Base-by-base conservation (phyloP, 768 basidiomycete species). In the Lactarius hengduanensis region DNA sequence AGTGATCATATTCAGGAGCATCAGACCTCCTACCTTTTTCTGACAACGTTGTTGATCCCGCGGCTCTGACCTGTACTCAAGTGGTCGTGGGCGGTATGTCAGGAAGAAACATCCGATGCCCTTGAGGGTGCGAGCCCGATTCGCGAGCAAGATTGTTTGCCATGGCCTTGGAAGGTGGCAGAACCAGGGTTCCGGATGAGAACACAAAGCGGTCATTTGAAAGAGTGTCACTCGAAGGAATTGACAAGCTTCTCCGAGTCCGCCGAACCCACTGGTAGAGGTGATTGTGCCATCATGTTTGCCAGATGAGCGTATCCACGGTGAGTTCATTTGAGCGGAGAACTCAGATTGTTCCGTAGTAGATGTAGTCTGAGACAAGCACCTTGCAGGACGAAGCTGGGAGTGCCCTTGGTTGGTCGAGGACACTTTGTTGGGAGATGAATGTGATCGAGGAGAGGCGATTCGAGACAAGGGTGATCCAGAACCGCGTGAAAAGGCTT, bases 21-120 rank as follows among this genome's bases (percentile, higher is more conserved):
- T 43, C 16, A n/a, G 53, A 60, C 30, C 26, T 30, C 57, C 43
- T 32, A 50, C 63, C 57, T 59, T 36, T 40, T 47, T 40, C 45
- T n/a, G 20, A 22, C 28, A 36, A 59, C 28, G 20, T 36, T 40
- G 41, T 32, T 30, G 57, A 18, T 59, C 47, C 63, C 50, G 57
- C 58, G 36, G 38, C 63, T 22, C 28, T 16, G 40, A 22, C 41
- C 41, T 63, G 41, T 20, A 11, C 32, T 32, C 32, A n/a, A 56
- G 55, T 56, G 30, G 55, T 56, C 30, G 20, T 32, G 30, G 15
- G 30, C 30, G 8, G 30, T 30, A 30, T 56, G 32, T 56, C 55
- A 32, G 26, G 28, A 20, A 30, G 7, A 56, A 18, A 56, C 20
- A 59, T 32, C 15, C 50, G 4, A 50, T 22, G 22, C 50, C 38